Conservation (phyloP, 179 eudicot species). For the Beta lomatogona region DNA sequence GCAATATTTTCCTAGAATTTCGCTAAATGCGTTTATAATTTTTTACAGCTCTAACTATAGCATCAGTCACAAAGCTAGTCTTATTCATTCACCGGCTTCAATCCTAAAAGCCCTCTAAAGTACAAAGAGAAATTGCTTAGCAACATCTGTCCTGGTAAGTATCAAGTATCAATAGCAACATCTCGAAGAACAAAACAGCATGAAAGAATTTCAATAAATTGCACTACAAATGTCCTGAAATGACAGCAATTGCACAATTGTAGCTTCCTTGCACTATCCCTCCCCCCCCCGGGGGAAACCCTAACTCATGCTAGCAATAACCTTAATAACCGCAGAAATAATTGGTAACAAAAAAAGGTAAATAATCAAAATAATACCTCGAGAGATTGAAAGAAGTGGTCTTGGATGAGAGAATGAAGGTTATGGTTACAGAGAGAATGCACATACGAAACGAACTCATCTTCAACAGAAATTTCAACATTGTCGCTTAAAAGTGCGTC, state of each 20-base stretch:
- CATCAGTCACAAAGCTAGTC: too few relatives aligned
- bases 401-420: constrained; percentile 51
- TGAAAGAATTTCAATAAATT: background rate
- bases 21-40: too few relatives aligned
- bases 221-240: background rate
- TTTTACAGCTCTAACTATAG: background rate
- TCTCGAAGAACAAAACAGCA: background rate
- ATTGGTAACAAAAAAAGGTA: background rate
- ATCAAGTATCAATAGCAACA: background rate
- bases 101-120: background rate
- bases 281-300: background rate
- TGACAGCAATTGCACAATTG: background rate
- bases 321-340: too few relatives aligned
- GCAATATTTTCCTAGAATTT: too few relatives aligned
- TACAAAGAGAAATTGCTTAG: background rate
- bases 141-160: background rate
- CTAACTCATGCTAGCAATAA: background rate
- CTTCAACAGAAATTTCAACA: constrained; percentile 41
- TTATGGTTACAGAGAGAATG: constrained; percentile 54
- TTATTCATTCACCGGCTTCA: background rate
- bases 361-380: constrained; percentile 48
- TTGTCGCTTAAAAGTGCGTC: constrained; percentile 54
- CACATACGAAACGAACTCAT: constrained; percentile 45
- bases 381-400: constrained; percentile 67
- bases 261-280: background rate